Evolutionary conservation across 2,329 filamentous ascomycete species (phyloP).

Genomic region (Colletotrichum truncatum): DNA sequence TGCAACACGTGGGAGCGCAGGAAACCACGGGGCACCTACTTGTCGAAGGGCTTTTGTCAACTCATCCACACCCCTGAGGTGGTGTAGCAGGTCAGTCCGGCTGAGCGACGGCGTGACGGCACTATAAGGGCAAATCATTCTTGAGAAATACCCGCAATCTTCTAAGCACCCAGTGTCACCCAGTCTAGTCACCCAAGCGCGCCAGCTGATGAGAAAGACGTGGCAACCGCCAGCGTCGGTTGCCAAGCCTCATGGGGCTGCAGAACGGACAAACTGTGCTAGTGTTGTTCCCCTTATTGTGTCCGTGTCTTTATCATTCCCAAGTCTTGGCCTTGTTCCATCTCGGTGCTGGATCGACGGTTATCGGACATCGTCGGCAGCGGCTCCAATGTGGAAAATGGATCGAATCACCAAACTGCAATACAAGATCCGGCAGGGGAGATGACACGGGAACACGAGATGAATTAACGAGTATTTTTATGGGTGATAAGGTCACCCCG

Average conservation of each 20-base stretch:
- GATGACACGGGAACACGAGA: neutral
- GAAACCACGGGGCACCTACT: neutral
- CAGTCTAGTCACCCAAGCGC: neutral
- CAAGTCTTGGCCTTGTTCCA: too few relatives aligned
- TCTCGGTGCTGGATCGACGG: neutral
- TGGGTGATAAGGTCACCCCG: slow-evolving; percentile 1
- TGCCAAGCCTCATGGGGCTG: neutral
- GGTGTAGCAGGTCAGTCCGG: neutral
- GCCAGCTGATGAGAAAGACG: neutral
- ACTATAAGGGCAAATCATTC: too few relatives aligned
- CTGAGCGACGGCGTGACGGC: neutral
- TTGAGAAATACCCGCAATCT: neutral
- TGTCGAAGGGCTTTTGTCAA: neutral
- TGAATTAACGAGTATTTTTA: neutral
- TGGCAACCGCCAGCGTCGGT: neutral
- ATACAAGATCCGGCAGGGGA: neutral
- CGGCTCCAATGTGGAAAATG: neutral
- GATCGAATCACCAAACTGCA: neutral
- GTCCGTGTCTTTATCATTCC: too few relatives aligned
- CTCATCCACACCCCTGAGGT: neutral
- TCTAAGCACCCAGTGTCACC: neutral
- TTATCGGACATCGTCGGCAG: neutral
- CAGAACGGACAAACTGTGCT: neutral
- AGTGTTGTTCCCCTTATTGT: too few relatives aligned
- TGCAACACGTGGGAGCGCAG: neutral